phyloP scores from a whole-genome alignment of 805 yeast genomes.

The Starmerella roubikii region DNA sequence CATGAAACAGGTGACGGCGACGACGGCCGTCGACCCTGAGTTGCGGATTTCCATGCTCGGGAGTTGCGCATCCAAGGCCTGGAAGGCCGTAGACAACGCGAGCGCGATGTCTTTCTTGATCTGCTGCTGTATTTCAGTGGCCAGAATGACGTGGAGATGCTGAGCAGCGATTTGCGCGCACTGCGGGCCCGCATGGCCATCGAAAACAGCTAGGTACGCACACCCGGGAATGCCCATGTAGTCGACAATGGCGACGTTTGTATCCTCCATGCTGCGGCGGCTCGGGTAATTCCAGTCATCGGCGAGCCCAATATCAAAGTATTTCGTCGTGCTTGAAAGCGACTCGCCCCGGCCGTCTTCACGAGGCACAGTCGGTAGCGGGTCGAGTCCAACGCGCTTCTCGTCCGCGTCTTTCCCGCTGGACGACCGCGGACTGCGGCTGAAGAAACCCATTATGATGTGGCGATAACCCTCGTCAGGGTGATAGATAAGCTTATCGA shows the following conservation, averaged over 20 bases:
- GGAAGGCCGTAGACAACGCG: constrained; percentile 54
- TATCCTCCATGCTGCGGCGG: constrained; percentile 89
- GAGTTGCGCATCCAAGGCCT: constrained; percentile 60
- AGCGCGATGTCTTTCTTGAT: constrained; percentile 35
- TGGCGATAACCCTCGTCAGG: too few relatives aligned
- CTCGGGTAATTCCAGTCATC: constrained; percentile 72
- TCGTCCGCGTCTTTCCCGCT: background rate
- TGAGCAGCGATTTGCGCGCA: constrained; percentile 94
- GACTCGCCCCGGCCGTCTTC: constrained; percentile 11
- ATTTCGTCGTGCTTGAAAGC: constrained; percentile 3
- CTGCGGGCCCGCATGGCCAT: constrained; percentile 92
- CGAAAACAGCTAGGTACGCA: constrained; percentile 92
- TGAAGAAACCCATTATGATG: constrained; percentile 5
- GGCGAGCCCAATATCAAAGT: constrained; percentile 81
- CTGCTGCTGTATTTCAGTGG: constrained; percentile 28
- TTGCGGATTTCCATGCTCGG: constrained; percentile 48
- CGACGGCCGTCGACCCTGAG: constrained; percentile 93
- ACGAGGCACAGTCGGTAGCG: constrained; percentile 5
- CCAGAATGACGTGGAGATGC: constrained; percentile 54
- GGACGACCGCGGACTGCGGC: background rate
- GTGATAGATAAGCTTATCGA: too few relatives aligned
- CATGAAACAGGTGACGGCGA: constrained; percentile 83
- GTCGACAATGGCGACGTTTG: constrained; percentile 83
- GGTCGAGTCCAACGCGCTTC: constrained; percentile 7
- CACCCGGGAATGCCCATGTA: constrained; percentile 72